Base-by-base conservation (phyloP, 352 stramenopile genomes). In the Globisporangium solare region DNA sequence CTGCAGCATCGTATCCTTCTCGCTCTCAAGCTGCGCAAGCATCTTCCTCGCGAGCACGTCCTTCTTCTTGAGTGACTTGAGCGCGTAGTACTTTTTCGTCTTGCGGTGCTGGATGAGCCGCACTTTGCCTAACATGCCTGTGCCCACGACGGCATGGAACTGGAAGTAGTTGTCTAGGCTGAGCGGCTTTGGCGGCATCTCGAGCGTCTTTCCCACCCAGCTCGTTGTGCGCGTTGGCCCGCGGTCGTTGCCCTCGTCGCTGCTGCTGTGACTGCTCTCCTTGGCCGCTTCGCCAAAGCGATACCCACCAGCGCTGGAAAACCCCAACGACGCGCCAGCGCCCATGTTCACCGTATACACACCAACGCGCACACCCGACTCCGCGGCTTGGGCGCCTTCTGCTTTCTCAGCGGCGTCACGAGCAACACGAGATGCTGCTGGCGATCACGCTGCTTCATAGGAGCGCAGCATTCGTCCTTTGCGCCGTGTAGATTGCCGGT, bases 11-110 rank as follows among this genome's bases (percentile, higher is more conserved):
- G 75, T 75, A 37, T 80, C 61, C 13, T 70, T 76, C 56, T 92
- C 80, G 14, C 58, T 64, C 31, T 86, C 67, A 45, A 89, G 64
- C 35, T 88, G 72, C 20, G 21, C n/a, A 7, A 77, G 59, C 78
- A 91, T 86, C 47, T 80, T 80, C 42, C 73, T 69, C 6, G 61
- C 65, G 13, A 89, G 47, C 18, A 89, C 56, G 7, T 89, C 71
- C 32, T 71, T 66, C 58, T 92, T 92, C 51, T 73, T 67, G 63
- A 92, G 74, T n/a, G 76, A 83, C 61, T 92, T 92, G 57, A 92
- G 59, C 1, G 81, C 76, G 51, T 83, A 92, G 54, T 70, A 89
- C 57, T 83, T 75, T 20, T 58, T 67, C 13, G 74, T 73, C 24
- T 73, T 73, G 20, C 76, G 83, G 63, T 88, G 70, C 56, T 89